These are phyloP conservation scores for Talaromyces pinophilus DNA, from an alignment of 2,329 filamentous ascomycete genomes.

Conservation along the genomic window DNA sequence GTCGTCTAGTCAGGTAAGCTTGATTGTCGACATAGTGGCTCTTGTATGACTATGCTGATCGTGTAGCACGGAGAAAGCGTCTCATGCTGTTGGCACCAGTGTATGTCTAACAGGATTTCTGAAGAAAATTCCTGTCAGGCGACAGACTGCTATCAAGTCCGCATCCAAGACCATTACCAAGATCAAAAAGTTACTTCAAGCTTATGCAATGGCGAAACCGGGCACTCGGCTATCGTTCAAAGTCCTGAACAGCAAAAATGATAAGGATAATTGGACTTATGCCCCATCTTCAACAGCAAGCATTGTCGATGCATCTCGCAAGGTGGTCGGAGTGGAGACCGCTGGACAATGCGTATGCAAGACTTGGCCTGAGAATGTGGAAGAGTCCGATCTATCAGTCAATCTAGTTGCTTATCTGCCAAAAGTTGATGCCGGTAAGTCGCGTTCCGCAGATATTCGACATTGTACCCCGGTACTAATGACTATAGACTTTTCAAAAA, in stretches of 20 bases:
- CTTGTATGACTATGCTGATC: slow-evolving; percentile 14
- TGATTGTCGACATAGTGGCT: neutral
- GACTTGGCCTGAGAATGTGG: slow-evolving; percentile 31
- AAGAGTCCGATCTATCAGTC: slow-evolving; percentile 35
- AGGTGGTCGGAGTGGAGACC: slow-evolving; percentile 57
- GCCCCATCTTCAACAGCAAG: slow-evolving; percentile 53
- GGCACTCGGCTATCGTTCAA: slow-evolving; percentile 58
- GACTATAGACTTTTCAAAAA: slow-evolving; percentile 38
- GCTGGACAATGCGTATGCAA: slow-evolving; percentile 51
- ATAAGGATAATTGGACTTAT: slow-evolving; percentile 63
- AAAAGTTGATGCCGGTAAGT: slow-evolving; percentile 42
- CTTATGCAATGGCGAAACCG: slow-evolving; percentile 62
- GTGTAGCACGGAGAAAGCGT: slow-evolving; percentile 42
- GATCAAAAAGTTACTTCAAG: slow-evolving; percentile 57
- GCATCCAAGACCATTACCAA: slow-evolving; percentile 52
- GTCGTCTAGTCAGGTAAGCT: slow-evolving; percentile 49
- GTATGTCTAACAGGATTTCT: slow-evolving; percentile 60
- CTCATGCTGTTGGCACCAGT: slow-evolving; percentile 63
- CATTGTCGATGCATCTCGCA: slow-evolving; percentile 57
- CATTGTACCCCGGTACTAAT: slow-evolving; percentile 27
- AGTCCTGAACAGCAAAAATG: slow-evolving; percentile 60
- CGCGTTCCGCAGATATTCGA: neutral
- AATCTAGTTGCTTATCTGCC: slow-evolving; percentile 54
- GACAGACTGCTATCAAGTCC: slow-evolving; percentile 56
- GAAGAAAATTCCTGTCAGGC: slow-evolving; percentile 60